Evolutionary conservation across 2,329 filamentous ascomycete genomes (phyloP), one percentile per base, ranked within the genome.

Genomic region (Neobulgaria alba): DNA sequence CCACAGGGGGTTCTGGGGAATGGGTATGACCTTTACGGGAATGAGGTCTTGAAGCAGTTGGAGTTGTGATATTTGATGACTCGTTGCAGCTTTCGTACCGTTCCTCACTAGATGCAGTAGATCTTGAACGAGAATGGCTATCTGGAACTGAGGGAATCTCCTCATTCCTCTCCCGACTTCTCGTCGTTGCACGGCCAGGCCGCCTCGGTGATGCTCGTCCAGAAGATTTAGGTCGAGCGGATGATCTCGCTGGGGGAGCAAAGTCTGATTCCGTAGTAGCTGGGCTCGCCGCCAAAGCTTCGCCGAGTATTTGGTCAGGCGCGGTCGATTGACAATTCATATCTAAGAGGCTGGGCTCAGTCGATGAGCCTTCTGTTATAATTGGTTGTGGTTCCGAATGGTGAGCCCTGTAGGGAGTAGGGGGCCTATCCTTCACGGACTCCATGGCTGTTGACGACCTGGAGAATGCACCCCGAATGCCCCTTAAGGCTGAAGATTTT

Each of bases 51-150:
- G 56, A 58, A 5, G 41, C 45, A 17, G 42, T 48, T 21, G 55
- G 55, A 8, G 54, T 57, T 9, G 56, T 57, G 15, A 52, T 44
- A 35, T 49, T 56, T 5, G 56, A 55, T 21, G 44, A 47, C 21
- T 53, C 51, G 36, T 55, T 50, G 2, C 50, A 41, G 14, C 43
- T 50, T 4, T 52, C 49, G 31, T 53, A 54, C 7, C 7, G 7
- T n/a, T 55, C 55, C 23, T 56, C 55, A 29, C 55, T 57, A 16
- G 55, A 57, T 16, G 46, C 51, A 10, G 42, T 43, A 31, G 49
- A 51, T 14, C 48, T 46, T 16, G 47, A 47, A 37, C 42, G 41
- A 23, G 36, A 37, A 33, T 14, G n/a, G 7, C 23, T 26, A 19
- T 17, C 7, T 12, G 23, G 23, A 26, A 12, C 23, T 26, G 23